phyloP scores from a whole-genome alignment of 2,329 filamentous ascomycete genomes.

The Aspergillus fumigatus region DNA sequence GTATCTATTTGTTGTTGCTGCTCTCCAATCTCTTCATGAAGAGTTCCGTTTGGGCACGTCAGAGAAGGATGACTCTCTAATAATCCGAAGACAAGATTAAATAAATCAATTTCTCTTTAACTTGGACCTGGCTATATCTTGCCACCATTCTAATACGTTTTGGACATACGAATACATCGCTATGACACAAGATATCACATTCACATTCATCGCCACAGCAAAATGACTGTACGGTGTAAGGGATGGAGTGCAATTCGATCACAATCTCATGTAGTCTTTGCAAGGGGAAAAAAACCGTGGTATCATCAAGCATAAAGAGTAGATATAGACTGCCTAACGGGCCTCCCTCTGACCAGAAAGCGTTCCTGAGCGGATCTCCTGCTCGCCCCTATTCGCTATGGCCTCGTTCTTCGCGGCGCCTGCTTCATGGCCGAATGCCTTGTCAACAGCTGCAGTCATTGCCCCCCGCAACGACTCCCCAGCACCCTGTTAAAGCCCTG shows the following conservation, averaged over 20 bases:
- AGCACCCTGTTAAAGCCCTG: conserved; percentile 25
- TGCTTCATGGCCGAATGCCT: conserved; percentile 34
- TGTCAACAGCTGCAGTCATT: conserved; percentile 35
- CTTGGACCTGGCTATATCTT: neutral
- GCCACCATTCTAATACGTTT: neutral
- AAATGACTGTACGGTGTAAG: too few species aligned
- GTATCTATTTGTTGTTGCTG: neutral
- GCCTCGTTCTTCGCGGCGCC: conserved; percentile 33
- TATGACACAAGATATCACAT: neutral
- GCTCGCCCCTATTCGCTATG: conserved; percentile 33
- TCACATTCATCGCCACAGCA: too few species aligned
- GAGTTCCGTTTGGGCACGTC: neutral
- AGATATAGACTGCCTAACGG: neutral
- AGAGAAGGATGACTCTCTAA: neutral
- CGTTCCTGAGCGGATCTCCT: conserved; percentile 29
- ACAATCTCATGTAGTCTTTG: neutral
- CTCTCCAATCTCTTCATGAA: too few species aligned
- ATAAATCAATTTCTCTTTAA: neutral
- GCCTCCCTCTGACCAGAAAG: conserved; percentile 13
- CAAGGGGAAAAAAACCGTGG: neutral
- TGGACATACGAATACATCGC: neutral
- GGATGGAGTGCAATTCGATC: neutral
- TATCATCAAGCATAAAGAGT: neutral
- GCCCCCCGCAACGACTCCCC: conserved; percentile 40
- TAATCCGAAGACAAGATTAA: neutral